These are phyloP conservation scores for Coemansia sp. DNA, from an alignment of 192 early-diverging fungal species.

Conservation along the genomic window DNA sequence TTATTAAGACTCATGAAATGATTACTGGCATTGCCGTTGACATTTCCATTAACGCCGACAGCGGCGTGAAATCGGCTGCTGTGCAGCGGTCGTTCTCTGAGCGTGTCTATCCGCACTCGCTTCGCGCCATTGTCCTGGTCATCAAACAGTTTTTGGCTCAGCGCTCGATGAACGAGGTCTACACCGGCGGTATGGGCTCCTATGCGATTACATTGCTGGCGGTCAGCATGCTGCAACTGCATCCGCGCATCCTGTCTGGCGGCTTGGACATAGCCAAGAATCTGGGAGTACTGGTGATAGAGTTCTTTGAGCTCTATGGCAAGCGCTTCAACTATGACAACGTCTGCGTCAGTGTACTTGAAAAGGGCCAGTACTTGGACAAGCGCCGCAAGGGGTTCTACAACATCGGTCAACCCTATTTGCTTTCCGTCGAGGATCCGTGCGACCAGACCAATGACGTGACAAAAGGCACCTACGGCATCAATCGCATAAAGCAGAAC, in stretches of 20 bases:
- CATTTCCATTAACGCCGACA: constrained; percentile 75
- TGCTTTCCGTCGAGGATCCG: constrained; percentile 59
- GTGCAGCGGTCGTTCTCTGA: constrained; percentile 59
- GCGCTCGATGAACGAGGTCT: constrained; percentile 79
- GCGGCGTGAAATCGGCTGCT: constrained; percentile 60
- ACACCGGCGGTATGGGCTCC: constrained; percentile 82
- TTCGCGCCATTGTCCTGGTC: constrained; percentile 69
- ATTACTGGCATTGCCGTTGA: constrained; percentile 78
- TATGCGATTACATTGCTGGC: constrained; percentile 78
- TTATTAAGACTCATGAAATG: constrained; percentile 81
- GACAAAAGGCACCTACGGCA: constrained; percentile 48
- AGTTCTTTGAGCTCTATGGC: constrained; percentile 93
- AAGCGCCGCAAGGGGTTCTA: constrained; percentile 24
- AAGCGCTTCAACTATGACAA: constrained; percentile 65
- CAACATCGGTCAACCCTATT: constrained; percentile 29
- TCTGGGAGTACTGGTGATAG: constrained; percentile 83
- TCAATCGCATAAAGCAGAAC: constrained; percentile 42
- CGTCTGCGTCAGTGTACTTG: constrained; percentile 62
- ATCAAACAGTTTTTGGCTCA: constrained; percentile 85
- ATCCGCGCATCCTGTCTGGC: constrained; percentile 69
- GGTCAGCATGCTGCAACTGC: constrained; percentile 81
- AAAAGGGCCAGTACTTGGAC: constrained; percentile 57
- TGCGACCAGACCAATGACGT: constrained; percentile 58
- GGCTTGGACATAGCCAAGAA: constrained; percentile 65
- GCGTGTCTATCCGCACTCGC: constrained; percentile 52